These are phyloP conservation scores for Elaeis oleifera DNA, from an alignment of 202 grass and related monocot genomes.

Conservation along the genomic window DNA sequence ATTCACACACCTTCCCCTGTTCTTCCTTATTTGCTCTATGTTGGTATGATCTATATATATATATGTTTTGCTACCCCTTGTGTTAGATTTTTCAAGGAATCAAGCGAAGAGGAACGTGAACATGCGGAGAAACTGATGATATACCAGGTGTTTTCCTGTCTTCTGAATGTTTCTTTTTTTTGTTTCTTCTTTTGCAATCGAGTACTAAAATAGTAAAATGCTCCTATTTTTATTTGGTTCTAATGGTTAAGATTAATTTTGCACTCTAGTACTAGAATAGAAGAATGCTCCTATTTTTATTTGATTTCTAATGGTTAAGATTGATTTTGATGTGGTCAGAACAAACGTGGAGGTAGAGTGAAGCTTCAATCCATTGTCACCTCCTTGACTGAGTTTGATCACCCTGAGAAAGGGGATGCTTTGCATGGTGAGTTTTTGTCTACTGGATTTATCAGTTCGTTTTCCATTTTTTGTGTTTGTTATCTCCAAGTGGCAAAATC, in stretches of 20 bases:
- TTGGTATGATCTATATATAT: too few relatives aligned
- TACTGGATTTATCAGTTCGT: neutral
- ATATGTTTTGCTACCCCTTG: neutral
- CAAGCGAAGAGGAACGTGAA: constrained; percentile 15
- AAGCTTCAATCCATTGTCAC: constrained; percentile 13
- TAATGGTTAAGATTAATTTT: neutral
- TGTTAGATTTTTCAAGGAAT: constrained; percentile 22
- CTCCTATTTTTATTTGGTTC: neutral
- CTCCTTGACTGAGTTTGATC: constrained; percentile 18
- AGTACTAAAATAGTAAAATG: too few relatives aligned
- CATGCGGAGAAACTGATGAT: constrained; percentile 24
- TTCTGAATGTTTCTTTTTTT: neutral
- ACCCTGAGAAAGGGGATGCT: constrained; percentile 20
- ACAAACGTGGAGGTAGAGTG: constrained; percentile 22
- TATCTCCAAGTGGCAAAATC: neutral
- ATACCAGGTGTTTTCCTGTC: constrained; percentile 12
- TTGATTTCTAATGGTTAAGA: neutral
- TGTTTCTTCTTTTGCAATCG: too few relatives aligned
- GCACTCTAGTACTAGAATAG: too few relatives aligned
- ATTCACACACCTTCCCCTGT: neutral
- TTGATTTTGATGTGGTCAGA: constrained; percentile 1
- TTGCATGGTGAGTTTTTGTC: constrained; percentile 12
- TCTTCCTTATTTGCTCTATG: too few relatives aligned
- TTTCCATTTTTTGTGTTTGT: neutral
- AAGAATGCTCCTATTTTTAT: too few relatives aligned